phyloP scores from a whole-genome alignment of 148 eudicot genomes.

The Rhododendron ferrugineum region DNA sequence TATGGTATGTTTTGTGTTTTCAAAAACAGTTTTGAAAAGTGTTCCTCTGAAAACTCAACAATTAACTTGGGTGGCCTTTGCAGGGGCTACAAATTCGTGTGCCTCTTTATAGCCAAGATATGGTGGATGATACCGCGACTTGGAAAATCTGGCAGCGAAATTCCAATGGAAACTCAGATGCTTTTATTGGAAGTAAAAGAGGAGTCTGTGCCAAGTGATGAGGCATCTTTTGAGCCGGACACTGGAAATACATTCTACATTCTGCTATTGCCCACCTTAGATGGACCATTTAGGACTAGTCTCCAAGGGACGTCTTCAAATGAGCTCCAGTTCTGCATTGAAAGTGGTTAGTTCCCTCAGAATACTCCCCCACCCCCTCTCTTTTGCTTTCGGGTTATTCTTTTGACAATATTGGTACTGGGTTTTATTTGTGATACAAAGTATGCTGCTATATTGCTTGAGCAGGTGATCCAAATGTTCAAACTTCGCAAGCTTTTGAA shows the following conservation, averaged over 20 bases:
- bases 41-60: neutral
- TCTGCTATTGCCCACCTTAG: neutral
- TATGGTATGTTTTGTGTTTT: neutral
- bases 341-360: neutral
- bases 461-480: neutral
- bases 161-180: slow-evolving; percentile 41
- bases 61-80: slow-evolving; percentile 4
- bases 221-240: neutral
- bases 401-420: neutral
- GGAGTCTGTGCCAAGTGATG: neutral
- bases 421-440: neutral
- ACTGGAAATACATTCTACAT: neutral
- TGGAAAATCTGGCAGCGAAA: slow-evolving; percentile 39
- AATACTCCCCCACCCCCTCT: too few species aligned
- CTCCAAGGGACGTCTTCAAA: neutral
- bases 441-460: neutral
- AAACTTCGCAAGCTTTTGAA: neutral
- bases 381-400: neutral
- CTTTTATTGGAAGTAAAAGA: slow-evolving; percentile 25
- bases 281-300: slow-evolving; percentile 2
- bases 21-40: neutral
- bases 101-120: slow-evolving; percentile 40
- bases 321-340: neutral
- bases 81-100: slow-evolving; percentile 35
- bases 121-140: slow-evolving; percentile 60